Evolutionary conservation across 2,329 filamentous ascomycete genomes (phyloP).

Genomic region (Hypoxylon sp.): DNA sequence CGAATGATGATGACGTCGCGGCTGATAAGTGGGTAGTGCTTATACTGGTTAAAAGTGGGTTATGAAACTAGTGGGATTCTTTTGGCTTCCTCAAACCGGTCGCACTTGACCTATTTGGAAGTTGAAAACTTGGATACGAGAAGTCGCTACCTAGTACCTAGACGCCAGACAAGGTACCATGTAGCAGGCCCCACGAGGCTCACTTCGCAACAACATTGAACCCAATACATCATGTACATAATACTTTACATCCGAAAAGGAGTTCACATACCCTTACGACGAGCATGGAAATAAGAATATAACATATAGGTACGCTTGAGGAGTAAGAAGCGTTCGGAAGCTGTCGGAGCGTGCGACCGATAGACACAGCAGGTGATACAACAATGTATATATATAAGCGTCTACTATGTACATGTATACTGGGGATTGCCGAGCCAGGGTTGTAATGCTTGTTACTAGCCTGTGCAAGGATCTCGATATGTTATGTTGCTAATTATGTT

Average conservation of each 20-base stretch:
- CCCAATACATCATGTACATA: background rate
- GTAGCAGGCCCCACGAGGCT: background rate
- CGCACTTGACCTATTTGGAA: conserved; percentile 36
- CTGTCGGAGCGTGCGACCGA: conserved; percentile 23
- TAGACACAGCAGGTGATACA: conserved; percentile 30
- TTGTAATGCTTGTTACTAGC: conserved; percentile 21
- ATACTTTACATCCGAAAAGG: conserved; percentile 1
- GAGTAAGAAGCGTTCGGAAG: conserved; percentile 13
- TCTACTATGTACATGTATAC: background rate
- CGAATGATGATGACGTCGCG: conserved; percentile 45
- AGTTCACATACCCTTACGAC: background rate
- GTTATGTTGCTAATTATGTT: conserved; percentile 2
- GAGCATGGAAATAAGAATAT: background rate
- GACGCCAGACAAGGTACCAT: conserved; percentile 4
- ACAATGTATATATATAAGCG: conserved; percentile 15
- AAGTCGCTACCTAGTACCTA: conserved; percentile 32
- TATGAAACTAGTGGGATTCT: conserved; percentile 36
- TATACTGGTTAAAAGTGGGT: conserved; percentile 31
- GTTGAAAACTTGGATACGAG: conserved; percentile 45
- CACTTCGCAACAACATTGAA: too few relatives aligned
- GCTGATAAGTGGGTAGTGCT: conserved; percentile 37
- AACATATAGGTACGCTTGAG: background rate
- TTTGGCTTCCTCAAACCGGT: conserved; percentile 34
- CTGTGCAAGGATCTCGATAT: conserved; percentile 35
- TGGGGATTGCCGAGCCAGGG: conserved; percentile 20